phyloP scores from a whole-genome alignment of 75 land plant genomes.

The Larix kaempferi region DNA sequence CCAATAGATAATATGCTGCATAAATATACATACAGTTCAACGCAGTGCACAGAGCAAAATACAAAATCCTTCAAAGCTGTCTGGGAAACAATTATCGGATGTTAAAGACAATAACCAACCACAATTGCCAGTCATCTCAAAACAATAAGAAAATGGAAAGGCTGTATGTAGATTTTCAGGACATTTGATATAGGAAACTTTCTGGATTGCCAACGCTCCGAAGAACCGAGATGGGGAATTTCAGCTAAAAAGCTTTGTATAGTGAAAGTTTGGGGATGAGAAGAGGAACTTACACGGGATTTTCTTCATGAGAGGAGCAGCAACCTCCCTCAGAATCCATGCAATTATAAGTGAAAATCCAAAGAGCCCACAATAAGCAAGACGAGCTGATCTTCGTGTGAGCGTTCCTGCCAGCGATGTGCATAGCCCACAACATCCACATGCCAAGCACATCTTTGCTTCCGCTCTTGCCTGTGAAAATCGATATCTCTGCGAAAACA shows the following conservation, averaged over 20 bases:
- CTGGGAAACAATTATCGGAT: neutral
- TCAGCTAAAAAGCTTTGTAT: neutral
- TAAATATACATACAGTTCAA: no score
- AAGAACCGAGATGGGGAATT: no score
- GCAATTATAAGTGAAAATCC: slow-evolving; percentile 66
- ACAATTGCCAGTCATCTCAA: neutral
- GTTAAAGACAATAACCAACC: neutral
- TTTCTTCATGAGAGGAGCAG: slow-evolving; percentile 66
- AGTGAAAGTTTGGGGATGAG: neutral
- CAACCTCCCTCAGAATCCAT: slow-evolving; percentile 80
- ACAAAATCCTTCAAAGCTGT: neutral
- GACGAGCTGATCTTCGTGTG: slow-evolving; percentile 70
- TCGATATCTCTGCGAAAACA: no score
- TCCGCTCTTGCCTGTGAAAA: no score
- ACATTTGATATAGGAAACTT: neutral
- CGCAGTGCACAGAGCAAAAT: neutral
- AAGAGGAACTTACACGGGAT: slow-evolving; percentile 54
- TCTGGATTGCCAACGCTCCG: neutral
- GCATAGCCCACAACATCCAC: slow-evolving; percentile 65
- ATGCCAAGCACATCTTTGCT: slow-evolving; percentile 43
- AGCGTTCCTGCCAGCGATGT: slow-evolving; percentile 61
- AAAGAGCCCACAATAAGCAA: slow-evolving; percentile 89
- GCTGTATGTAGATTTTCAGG: neutral
- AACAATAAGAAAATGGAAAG: neutral
- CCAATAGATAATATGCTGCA: no score